Percentiles rank a stretch among this genome's conserved stretches.
Evolutionary conservation across 2,329 filamentous ascomycete species (phyloP).

Genomic region (Scedosporium dehoogii): DNA sequence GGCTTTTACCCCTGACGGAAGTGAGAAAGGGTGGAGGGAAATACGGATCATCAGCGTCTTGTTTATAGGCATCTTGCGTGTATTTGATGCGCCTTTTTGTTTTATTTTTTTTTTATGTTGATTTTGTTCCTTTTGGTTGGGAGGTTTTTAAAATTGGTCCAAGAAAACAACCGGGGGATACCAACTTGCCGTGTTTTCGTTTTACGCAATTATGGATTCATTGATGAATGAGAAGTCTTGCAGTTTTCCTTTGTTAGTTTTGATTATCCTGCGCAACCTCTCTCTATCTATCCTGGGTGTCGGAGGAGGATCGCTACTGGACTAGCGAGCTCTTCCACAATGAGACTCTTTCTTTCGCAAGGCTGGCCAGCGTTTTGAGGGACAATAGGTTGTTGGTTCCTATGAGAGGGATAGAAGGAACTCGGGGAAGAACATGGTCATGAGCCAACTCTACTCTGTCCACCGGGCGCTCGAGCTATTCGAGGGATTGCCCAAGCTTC

Average conservation of each 20-base stretch:
- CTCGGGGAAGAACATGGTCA: too few relatives aligned
- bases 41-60: not conserved
- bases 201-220: not conserved
- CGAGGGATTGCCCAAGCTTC: too few relatives aligned
- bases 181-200: not conserved
- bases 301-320: too few relatives aligned
- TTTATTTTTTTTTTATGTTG: not conserved
- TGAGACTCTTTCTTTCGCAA: too few relatives aligned
- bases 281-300: too few relatives aligned
- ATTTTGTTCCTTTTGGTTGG: not conserved
- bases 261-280: too few relatives aligned
- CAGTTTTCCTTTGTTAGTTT: not conserved
- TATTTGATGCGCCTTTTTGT: not conserved
- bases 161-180: not conserved
- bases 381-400: too few relatives aligned
- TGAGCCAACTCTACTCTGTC: too few relatives aligned
- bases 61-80: not conserved
- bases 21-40: not conserved
- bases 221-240: not conserved
- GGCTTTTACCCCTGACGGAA: not conserved
- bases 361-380: too few relatives aligned
- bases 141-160: not conserved
- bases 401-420: too few relatives aligned
- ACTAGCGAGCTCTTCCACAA: too few relatives aligned
- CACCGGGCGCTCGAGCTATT: too few relatives aligned